Base-by-base conservation (phyloP, 192 early-diverging fungal species). In the Dimargaris cristalligena region DNA sequence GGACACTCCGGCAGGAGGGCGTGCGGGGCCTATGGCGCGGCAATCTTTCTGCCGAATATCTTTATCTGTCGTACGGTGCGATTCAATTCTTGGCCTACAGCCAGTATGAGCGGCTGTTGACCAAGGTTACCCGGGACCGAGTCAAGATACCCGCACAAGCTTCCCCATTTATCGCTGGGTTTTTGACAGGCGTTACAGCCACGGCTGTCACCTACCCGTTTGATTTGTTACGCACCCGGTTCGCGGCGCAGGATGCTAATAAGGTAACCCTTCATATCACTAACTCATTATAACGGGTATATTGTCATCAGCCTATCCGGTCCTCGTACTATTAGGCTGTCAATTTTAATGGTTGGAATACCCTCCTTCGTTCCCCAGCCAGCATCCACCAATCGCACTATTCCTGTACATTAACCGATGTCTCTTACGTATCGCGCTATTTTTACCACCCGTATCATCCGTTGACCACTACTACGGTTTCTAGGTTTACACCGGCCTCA, bases 151-250 rank as follows among this genome's bases (percentile, higher is more conserved):
- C n/a, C n/a, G n/a, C n/a, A n/a, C n/a, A n/a, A n/a, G n/a, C n/a
- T n/a, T n/a, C n/a, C n/a, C n/a, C n/a, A n/a, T 88, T 91, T 70
- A 52, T 89, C 0, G 77, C 79, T 58, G 93, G 93, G 3, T 77
- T 87, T 9, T 23, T 81, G n/a, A 83, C 90, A 11, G 94, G 90
- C 20, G 76, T 72, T 31, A 62, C 81, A 11, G 91, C 91, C 14
- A 95, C 92, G 2, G 59, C 81, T 0, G 63, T 67, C 0, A 93
- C 94, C 35, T 98, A 94, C 74, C 92, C 94, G n/a, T 84, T 98
- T 58, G 94, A 98, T 77, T 77, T 98, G 4, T 69, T 98, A 34
- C 78, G 94, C 46, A 98, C 94, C 2, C 77, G 91, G 25, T 98
- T 98, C 76, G 88, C 92, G 3, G 77, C 86, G 14, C 90, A 95